Evolutionary conservation across 257 asterid species (phyloP).

Genomic region (Verbena officinalis): DNA sequence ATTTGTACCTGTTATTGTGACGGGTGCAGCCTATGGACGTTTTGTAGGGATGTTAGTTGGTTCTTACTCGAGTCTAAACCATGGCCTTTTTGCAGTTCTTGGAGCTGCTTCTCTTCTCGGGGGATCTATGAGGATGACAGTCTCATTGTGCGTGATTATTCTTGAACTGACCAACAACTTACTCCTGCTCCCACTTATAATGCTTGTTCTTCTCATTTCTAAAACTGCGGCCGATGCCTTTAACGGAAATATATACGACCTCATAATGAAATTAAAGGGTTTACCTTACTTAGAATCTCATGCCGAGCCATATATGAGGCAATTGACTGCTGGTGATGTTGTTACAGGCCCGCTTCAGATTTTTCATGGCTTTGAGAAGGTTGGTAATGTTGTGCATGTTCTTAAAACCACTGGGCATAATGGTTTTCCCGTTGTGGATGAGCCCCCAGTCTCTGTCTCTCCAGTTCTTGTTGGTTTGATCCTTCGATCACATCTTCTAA

Average conservation of each 20-base stretch:
- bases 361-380: constrained; percentile 64
- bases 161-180: constrained; percentile 62
- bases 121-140: constrained; percentile 75
- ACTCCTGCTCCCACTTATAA: constrained; percentile 54
- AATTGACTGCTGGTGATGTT: constrained; percentile 61
- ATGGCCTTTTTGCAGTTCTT: constrained; percentile 67
- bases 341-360: constrained; percentile 64
- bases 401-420: constrained; percentile 62
- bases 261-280: constrained; percentile 59
- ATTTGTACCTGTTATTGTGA: constrained; percentile 68
- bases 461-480: constrained; percentile 62
- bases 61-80: constrained; percentile 60
- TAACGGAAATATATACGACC: constrained; percentile 60
- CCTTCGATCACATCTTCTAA: constrained; percentile 64
- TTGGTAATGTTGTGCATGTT: constrained; percentile 55
- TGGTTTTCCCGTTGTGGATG: constrained; percentile 72
- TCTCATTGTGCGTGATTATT: constrained; percentile 63
- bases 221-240: constrained; percentile 71
- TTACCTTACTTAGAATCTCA: constrained; percentile 62
- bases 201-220: constrained; percentile 70
- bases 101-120: constrained; percentile 79
- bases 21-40: constrained; percentile 73
- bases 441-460: constrained; percentile 47
- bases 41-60: constrained; percentile 61
- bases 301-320: constrained; percentile 75